Percentiles rank a stretch among this genome's conserved stretches.
These are phyloP conservation scores for Puccinia novopanici DNA, from an alignment of 1,284 basidiomycete species.

Conservation along the genomic window DNA sequence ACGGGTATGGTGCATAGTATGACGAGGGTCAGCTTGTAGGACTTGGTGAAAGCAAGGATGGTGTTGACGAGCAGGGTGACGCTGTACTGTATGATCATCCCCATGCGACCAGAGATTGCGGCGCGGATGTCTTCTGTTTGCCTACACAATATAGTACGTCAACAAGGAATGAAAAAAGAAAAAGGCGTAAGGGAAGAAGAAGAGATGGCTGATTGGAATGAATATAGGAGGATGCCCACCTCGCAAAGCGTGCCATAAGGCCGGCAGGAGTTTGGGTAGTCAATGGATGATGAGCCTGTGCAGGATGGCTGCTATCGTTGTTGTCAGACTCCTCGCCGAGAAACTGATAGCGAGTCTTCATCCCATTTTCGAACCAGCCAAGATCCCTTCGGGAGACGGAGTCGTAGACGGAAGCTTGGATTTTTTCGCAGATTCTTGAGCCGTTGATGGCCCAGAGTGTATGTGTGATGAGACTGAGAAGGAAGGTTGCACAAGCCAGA, in stretches of 20 bases:
- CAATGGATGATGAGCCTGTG: constrained; percentile 57
- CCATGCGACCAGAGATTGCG: constrained; percentile 76
- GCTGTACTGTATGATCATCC: constrained; percentile 75
- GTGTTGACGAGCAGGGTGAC: constrained; percentile 78
- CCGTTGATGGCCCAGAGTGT: constrained; percentile 84
- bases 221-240: constrained; percentile 64
- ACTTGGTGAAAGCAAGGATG: constrained; percentile 75
- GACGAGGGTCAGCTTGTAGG: constrained; percentile 82
- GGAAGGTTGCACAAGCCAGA: constrained; percentile 71
- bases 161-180: neutral
- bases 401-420: constrained; percentile 72
- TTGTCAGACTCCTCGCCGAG: constrained; percentile 62
- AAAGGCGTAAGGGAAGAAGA: neutral
- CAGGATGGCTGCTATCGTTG: constrained; percentile 60
- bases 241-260: constrained; percentile 88
- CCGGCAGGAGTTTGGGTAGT: constrained; percentile 72
- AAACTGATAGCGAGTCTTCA: constrained; percentile 49
- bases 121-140: constrained; percentile 91
- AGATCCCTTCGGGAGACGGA: constrained; percentile 65
- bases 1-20: constrained; percentile 87
- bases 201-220: too few relatives aligned
- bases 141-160: constrained; percentile 61
- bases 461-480: constrained; percentile 73
- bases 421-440: constrained; percentile 72
- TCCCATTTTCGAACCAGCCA: constrained; percentile 57